Conservation (phyloP, 441 rosid species). For the Populus hybrid region DNA sequence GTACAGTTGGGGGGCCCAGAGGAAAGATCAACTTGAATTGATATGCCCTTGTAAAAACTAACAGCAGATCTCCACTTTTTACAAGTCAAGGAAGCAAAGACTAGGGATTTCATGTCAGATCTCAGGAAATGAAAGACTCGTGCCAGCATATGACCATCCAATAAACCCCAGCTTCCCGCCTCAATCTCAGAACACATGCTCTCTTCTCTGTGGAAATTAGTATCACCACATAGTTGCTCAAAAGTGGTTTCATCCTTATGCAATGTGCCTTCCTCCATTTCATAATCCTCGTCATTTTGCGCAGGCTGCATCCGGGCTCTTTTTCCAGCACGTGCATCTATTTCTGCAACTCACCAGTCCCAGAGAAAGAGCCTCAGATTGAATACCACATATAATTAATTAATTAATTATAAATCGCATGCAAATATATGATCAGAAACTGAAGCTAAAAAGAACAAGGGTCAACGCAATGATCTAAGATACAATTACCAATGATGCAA, state of each 20-base stretch:
- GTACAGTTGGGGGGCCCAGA: constrained; percentile 71
- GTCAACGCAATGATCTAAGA: too few relatives aligned
- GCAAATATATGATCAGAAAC: not conserved
- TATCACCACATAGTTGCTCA: constrained; percentile 79
- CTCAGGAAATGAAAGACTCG: constrained; percentile 85
- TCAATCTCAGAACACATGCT: constrained; percentile 38
- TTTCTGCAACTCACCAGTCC: constrained; percentile 46
- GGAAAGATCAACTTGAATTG: constrained; percentile 79
- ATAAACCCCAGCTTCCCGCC: constrained; percentile 71
- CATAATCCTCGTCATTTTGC: constrained; percentile 68
- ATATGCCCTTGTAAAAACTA: constrained; percentile 69
- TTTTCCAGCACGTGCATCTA: constrained; percentile 63
- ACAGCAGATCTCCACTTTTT: constrained; percentile 90
- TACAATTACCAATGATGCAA: too few relatives aligned
- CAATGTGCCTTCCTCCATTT: constrained; percentile 47
- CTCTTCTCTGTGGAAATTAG: constrained; percentile 48
- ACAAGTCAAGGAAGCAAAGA: constrained; percentile 83
- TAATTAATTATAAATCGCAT: constrained; percentile 23
- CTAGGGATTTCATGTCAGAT: constrained; percentile 75
- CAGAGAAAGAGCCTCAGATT: constrained; percentile 20
- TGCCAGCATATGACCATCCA: constrained; percentile 78
- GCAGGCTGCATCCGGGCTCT: constrained; percentile 71
- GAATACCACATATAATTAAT: constrained; percentile 8
- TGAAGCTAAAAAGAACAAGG: too few relatives aligned
- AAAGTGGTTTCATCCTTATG: constrained; percentile 55